Conservation (phyloP, 257 asterid species). For the Solanum arcanum region DNA sequence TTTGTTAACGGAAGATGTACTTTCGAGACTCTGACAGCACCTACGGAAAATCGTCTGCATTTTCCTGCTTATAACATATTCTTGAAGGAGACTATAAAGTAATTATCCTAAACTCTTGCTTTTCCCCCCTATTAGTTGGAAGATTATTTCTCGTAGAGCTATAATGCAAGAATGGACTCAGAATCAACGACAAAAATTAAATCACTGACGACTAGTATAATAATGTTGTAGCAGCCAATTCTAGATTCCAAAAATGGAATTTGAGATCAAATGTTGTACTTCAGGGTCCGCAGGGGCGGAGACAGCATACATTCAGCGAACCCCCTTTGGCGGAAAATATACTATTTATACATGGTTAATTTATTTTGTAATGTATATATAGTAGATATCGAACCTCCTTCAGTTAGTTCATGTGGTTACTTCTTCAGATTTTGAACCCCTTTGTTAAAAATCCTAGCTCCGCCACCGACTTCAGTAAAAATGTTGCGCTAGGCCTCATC, state of each 20-base stretch:
- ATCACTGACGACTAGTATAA: background rate
- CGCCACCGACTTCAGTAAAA: background rate
- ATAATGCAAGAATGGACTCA: background rate
- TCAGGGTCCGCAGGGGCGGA: background rate
- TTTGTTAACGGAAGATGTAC: conserved; percentile 72
- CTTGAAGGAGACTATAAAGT: conserved; percentile 62
- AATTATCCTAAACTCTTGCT: background rate
- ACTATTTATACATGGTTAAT: no score
- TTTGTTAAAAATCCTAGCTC: background rate
- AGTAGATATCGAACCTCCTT: background rate
- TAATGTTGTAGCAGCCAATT: background rate
- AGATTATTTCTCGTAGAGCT: background rate
- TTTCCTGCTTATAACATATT: conserved; percentile 76
- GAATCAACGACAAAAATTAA: background rate
- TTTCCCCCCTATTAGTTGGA: background rate
- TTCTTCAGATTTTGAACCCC: background rate
- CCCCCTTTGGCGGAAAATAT: no score
- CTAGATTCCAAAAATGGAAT: background rate
- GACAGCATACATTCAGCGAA: no score
- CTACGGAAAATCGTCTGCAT: conserved; percentile 58
- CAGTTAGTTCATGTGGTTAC: background rate
- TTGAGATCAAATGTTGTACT: background rate
- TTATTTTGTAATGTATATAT: background rate
- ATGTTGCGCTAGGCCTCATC: background rate
- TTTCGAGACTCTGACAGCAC: conserved; percentile 66